Evolutionary conservation across 768 basidiomycete genomes (phyloP), one percentile per base, ranked within the genome.

Genomic region (Mycena epipterygia): DNA sequence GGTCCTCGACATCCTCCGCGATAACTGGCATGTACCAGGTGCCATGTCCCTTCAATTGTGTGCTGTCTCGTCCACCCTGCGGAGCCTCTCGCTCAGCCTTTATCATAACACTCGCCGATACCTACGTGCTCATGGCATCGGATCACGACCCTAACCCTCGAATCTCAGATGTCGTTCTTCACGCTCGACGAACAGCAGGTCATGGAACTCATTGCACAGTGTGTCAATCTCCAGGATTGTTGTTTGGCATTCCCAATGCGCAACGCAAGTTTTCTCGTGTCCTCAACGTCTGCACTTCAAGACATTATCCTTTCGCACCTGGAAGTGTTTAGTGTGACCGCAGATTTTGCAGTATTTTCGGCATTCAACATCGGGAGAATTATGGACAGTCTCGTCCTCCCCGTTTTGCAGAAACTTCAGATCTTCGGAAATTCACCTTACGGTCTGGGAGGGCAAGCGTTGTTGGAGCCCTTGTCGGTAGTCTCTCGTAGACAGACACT

Each of bases 141-240:
- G 11, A 41, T 67, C 39, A 67, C 66, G 16, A 42, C 19, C 6
- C 39, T 68, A 13, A 16, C 12, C 2, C 11, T 67, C 17, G 25
- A 55, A 13, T 60, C 41, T 7, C 33, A 14, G 13, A 2, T 13
- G 6, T 12, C n/a, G 0, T 61, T 60, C 16, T 48, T 25, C 67
- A 27, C 30, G 9, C 58, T 59, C 13, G 32, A 25, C 23, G 14
- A 11, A 5, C 13, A 7, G 1, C 39, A 53, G 21, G 6, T 33
- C 5, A 21, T 68, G 23, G 51, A 61, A 30, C 19, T 68, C 14
- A 2, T 68, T 27, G 17, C 14, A n/a, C 59, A 61, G 9, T 68
- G 67, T 14, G 12, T n/a, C 6, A 52, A 42, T 16, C 25, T 68
- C 19, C 37, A 37, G 23, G 21, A 0, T 12, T 68, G 67, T 25